Base-by-base conservation (phyloP, 495 filamentous ascomycete genomes). In the Aspergillus sclerotiicarbonarius region DNA sequence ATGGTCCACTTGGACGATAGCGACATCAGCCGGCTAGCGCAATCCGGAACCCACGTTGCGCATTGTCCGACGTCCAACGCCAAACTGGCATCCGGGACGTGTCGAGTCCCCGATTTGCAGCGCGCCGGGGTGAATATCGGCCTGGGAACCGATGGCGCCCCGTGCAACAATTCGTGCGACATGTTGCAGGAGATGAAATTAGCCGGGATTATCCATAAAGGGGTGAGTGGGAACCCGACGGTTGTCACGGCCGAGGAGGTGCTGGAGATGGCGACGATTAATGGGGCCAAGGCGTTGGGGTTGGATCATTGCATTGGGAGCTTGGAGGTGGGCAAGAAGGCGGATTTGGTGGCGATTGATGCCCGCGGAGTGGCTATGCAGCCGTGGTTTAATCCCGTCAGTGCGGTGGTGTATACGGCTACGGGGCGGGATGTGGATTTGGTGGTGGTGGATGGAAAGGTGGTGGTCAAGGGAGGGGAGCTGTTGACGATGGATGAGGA, bases 211-310 rank as follows among this genome's bases (percentile, higher is more conserved):
- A 73, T 82, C 32, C 79, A 82, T 63, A 81, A 81, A 57, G 73
- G 77, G 15, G 67, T 71, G 9, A 70, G 66, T 6, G 70, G 75
- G 41, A 72, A 82, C 41, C 76, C 79, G 9, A 78, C 76, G 0
- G 64, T 71, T 3, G 67, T 82, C 0, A 71, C 79, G 0, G 78
- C 78, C 0, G 76, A 81, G 49, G 63, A 69, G 6, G 78, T 76
- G n/a, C 59, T 82, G 43, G 79, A 81, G 62, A 79, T 81, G 75
- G 79, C 76, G 0, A 82, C 79, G 0, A 80, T 82, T 53, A 78
- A 78, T 39, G 74, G 72, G 8, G 81, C 80, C 2, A 78, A 70
- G 59, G 78, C 79, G n/a, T 55, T 84, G n/a, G 79, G 80, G 1
- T 48, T 75, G 55, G 68, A 77, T 1, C 68, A 69, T 21, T 60